Evolutionary conservation across 768 basidiomycete species (phyloP).

Genomic region (Boletus patriciae): DNA sequence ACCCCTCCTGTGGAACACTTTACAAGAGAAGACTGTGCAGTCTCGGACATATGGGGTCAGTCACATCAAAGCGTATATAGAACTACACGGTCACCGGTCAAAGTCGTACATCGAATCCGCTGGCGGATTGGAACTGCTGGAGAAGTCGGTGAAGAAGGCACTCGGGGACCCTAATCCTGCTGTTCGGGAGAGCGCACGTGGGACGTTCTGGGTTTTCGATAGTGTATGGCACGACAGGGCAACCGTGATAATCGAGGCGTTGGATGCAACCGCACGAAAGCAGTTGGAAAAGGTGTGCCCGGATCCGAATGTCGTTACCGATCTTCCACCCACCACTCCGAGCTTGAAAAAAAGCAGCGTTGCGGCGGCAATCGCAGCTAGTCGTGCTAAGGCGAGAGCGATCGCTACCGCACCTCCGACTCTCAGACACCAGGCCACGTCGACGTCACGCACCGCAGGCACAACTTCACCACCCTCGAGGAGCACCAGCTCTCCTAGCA

Average conservation of each 20-base stretch:
- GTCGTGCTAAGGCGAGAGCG: slow-evolving; percentile 81
- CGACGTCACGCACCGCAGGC: slow-evolving; percentile 55
- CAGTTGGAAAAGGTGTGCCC: slow-evolving; percentile 88
- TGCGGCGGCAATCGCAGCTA: slow-evolving; percentile 86
- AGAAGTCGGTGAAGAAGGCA: slow-evolving; percentile 70
- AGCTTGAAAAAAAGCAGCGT: slow-evolving; percentile 75
- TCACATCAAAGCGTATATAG: slow-evolving; percentile 77
- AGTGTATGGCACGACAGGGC: slow-evolving; percentile 73
- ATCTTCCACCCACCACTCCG: slow-evolving; percentile 52
- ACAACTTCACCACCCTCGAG: slow-evolving; percentile 43
- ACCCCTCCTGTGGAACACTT: slow-evolving; percentile 61
- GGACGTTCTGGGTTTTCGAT: slow-evolving; percentile 79
- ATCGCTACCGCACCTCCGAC: slow-evolving; percentile 81
- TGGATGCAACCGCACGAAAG: slow-evolving; percentile 72
- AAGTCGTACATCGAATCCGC: slow-evolving; percentile 66
- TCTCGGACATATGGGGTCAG: slow-evolving; percentile 62
- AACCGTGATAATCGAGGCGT: slow-evolving; percentile 54
- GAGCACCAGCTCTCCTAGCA: slow-evolving; percentile 41
- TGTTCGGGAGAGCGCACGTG: slow-evolving; percentile 72
- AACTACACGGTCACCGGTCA: slow-evolving; percentile 64
- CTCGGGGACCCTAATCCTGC: slow-evolving; percentile 77
- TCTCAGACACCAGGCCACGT: slow-evolving; percentile 80
- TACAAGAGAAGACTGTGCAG: slow-evolving; percentile 82
- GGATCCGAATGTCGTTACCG: slow-evolving; percentile 43
- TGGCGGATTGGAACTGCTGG: slow-evolving; percentile 69